Conservation (phyloP, 306 rosid species). For the Psophocarpus tetragonolobus region DNA sequence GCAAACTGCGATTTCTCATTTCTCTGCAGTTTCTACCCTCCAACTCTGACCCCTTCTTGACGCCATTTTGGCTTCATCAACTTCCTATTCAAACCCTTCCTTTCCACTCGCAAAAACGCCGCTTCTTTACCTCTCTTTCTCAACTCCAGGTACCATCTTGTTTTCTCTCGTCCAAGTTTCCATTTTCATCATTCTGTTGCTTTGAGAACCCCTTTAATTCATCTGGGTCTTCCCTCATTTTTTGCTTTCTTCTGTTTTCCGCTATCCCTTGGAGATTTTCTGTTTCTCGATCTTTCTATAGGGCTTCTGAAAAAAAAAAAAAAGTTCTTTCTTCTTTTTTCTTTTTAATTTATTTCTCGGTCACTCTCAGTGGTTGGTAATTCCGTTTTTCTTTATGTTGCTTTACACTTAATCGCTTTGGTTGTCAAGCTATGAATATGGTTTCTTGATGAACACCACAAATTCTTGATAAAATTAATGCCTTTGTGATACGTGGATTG, state of each 20-base stretch:
- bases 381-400: constrained; percentile 11
- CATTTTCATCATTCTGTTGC: constrained; percentile 31
- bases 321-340: neutral
- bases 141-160: constrained; percentile 50
- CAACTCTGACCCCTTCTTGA: constrained; percentile 40
- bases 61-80: constrained; percentile 50
- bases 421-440: neutral
- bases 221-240: constrained; percentile 37
- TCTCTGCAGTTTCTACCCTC: constrained; percentile 41
- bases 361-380: constrained; percentile 27
- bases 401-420: constrained; percentile 20
- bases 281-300: neutral
- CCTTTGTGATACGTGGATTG: constrained; percentile 15
- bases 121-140: constrained; percentile 18
- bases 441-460: constrained; percentile 30
- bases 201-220: neutral
- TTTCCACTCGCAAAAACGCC: no score
- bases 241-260: constrained; percentile 21
- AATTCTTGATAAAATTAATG: constrained; percentile 25
- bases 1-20: constrained; percentile 34
- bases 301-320: neutral
- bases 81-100: constrained; percentile 32
- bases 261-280: neutral
- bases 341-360: neutral
- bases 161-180: constrained; percentile 18